phyloP scores from a whole-genome alignment of 805 yeast species.

The Saturnispora serradocipensis region DNA sequence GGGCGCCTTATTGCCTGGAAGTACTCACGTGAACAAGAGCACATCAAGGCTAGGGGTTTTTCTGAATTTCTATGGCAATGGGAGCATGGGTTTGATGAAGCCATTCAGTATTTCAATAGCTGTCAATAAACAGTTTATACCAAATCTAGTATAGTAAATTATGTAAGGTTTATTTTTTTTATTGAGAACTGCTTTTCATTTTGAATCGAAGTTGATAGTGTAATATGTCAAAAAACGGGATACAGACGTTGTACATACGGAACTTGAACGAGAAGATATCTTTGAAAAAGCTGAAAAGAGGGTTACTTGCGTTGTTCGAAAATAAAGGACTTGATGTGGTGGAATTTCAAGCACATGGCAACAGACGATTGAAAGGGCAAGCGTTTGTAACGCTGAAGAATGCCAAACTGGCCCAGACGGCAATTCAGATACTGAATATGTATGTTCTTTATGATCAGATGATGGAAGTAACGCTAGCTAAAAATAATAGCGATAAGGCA shows the following conservation, averaged over 20 bases:
- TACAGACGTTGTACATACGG: slow-evolving; percentile 39
- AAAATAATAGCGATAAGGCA: slow-evolving; percentile 35
- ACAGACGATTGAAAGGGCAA: slow-evolving; percentile 67
- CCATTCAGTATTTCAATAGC: slow-evolving; percentile 34
- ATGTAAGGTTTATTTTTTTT: background rate
- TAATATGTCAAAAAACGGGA: background rate
- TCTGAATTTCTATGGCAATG: slow-evolving; percentile 72
- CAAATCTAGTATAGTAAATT: background rate
- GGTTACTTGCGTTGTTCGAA: slow-evolving; percentile 35
- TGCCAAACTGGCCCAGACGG: slow-evolving; percentile 34
- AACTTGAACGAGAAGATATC: slow-evolving; percentile 66
- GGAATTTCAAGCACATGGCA: slow-evolving; percentile 48
- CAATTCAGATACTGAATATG: slow-evolving; percentile 35
- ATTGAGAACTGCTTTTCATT: background rate
- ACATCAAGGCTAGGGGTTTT: slow-evolving; percentile 44
- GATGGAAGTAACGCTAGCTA: slow-evolving; percentile 37
- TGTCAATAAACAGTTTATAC: background rate
- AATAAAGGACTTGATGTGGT: slow-evolving; percentile 37
- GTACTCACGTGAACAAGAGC: slow-evolving; percentile 51
- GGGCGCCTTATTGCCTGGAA: slow-evolving; percentile 74
- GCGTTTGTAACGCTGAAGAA: slow-evolving; percentile 59
- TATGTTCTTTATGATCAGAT: slow-evolving; percentile 37
- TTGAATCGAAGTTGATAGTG: background rate
- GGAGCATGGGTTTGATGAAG: slow-evolving; percentile 77
- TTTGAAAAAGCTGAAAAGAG: slow-evolving; percentile 37